phyloP scores from a whole-genome alignment of 306 rosid species.

The Erythrophleum fordii region DNA sequence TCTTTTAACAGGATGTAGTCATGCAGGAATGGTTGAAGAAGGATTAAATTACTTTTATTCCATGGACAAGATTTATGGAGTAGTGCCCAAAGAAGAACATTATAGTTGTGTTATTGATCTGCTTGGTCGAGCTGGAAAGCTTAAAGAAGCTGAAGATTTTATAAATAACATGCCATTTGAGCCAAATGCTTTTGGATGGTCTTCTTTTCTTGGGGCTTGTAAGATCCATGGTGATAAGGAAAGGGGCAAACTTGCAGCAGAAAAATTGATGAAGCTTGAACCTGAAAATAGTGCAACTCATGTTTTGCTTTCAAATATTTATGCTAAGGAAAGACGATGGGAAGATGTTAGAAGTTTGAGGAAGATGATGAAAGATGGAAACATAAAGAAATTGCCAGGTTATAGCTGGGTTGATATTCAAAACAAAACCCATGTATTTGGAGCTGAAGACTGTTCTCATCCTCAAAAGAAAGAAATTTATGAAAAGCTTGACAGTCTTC shows the following conservation, averaged over 20 bases:
- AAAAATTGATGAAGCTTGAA: conserved; percentile 56
- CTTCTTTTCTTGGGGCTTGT: conserved; percentile 65
- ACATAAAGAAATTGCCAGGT: conserved; percentile 58
- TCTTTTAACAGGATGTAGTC: conserved; percentile 64
- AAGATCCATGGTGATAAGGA: conserved; percentile 54
- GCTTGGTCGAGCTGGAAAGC: conserved; percentile 63
- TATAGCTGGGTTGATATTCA: conserved; percentile 68
- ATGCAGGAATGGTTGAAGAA: conserved; percentile 58
- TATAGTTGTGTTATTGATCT: conserved; percentile 59
- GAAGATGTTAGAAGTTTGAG: conserved; percentile 58
- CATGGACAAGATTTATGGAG: conserved; percentile 57
- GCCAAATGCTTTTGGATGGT: conserved; percentile 69
- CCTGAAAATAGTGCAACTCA: conserved; percentile 60
- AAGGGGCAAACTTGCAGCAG: conserved; percentile 60
- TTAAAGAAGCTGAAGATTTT: conserved; percentile 54
- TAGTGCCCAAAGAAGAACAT: conserved; percentile 59
- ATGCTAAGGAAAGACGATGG: conserved; percentile 58
- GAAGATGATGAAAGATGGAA: conserved; percentile 53
- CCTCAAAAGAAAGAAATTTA: conserved; percentile 55
- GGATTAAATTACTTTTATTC: conserved; percentile 54
- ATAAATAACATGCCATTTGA: conserved; percentile 59
- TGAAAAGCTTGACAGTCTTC: conserved; percentile 51
- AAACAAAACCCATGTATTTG: conserved; percentile 57
- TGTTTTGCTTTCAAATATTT: conserved; percentile 60
- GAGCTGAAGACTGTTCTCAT: conserved; percentile 65